A percentile compares a stretch with the other conserved stretches of the same genome.
Evolutionary conservation across 371 early-diverging fungal genomes (phyloP).

Genomic region (Syncephalastrum contaminatum): DNA sequence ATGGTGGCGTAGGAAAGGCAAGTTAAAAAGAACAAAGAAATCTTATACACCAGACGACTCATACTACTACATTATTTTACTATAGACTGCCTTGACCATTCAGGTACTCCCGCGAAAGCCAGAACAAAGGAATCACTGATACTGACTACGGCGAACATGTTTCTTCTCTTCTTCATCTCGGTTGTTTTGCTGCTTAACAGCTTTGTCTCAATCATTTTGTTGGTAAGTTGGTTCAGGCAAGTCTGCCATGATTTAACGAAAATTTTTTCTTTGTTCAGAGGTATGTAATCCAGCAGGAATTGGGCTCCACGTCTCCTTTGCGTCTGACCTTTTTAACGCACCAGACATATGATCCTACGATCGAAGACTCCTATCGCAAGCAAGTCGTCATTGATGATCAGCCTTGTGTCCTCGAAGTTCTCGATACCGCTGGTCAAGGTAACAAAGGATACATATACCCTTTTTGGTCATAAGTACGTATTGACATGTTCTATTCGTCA

Average conservation of each 20-base stretch:
- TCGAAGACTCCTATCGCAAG: slow-evolving; percentile 94
- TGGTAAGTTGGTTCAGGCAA: slow-evolving; percentile 38
- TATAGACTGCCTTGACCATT: slow-evolving; percentile 19
- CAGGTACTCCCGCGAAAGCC: slow-evolving; percentile 10
- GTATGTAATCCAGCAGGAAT: slow-evolving; percentile 5
- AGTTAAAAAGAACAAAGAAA: not conserved
- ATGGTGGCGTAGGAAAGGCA: slow-evolving; percentile 27
- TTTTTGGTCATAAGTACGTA: not conserved
- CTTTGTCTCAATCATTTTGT: slow-evolving; percentile 74
- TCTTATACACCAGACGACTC: slow-evolving; percentile 2
- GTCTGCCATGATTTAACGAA: not conserved
- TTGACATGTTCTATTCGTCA: slow-evolving; percentile 7
- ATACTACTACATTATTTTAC: slow-evolving; percentile 1
- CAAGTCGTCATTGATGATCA: slow-evolving; percentile 97
- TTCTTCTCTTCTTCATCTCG: not conserved
- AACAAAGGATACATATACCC: slow-evolving; percentile 12
- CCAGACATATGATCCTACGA: slow-evolving; percentile 95
- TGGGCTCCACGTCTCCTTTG: not conserved
- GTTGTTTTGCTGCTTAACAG: slow-evolving; percentile 11
- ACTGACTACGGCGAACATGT: not conserved
- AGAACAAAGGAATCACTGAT: not conserved
- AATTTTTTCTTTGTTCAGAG: slow-evolving; percentile 8
- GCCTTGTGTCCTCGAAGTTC: slow-evolving; percentile 89
- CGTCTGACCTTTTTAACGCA: not conserved
- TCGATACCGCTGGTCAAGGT: slow-evolving; percentile 95